A percentile compares a stretch with the other conserved stretches of the same genome.
Evolutionary conservation across 202 grass and related monocot species (phyloP).

Genomic region (Musa balbisiana): DNA sequence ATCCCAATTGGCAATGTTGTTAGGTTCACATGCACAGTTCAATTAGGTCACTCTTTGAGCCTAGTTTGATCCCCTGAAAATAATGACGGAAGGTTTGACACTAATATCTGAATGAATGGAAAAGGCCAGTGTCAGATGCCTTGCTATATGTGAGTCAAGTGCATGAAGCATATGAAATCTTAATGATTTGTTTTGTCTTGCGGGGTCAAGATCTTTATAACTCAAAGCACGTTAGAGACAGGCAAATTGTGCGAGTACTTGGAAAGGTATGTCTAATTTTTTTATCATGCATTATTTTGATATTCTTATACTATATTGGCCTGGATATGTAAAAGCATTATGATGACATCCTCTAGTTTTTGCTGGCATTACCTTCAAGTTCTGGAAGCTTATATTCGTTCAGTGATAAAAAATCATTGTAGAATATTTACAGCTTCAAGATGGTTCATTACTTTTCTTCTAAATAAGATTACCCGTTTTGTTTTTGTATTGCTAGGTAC

Average conservation of each 20-base stretch:
- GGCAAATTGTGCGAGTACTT: slow-evolving; percentile 85
- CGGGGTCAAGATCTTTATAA: slow-evolving; percentile 90
- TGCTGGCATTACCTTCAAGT: background rate
- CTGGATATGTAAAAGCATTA: background rate
- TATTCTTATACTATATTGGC: background rate
- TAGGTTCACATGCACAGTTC: no score
- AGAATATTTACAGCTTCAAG: background rate
- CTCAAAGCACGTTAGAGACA: slow-evolving; percentile 80
- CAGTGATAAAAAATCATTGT: background rate
- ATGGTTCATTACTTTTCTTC: background rate
- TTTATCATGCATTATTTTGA: background rate
- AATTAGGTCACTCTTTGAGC: background rate
- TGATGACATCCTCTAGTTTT: background rate
- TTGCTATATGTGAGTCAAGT: background rate
- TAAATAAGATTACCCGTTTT: background rate
- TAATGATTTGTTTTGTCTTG: slow-evolving; percentile 8
- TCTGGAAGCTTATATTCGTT: background rate
- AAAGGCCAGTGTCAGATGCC: background rate
- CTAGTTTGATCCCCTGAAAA: background rate
- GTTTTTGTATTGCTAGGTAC: slow-evolving; percentile 34
- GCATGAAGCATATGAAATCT: background rate
- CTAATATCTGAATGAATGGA: background rate
- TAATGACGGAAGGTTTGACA: background rate
- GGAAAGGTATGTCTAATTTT: slow-evolving; percentile 53
- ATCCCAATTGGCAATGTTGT: background rate